Evolutionary conservation across 176 grass and related monocot genomes (phyloP).

Genomic region (Carex littledalei): DNA sequence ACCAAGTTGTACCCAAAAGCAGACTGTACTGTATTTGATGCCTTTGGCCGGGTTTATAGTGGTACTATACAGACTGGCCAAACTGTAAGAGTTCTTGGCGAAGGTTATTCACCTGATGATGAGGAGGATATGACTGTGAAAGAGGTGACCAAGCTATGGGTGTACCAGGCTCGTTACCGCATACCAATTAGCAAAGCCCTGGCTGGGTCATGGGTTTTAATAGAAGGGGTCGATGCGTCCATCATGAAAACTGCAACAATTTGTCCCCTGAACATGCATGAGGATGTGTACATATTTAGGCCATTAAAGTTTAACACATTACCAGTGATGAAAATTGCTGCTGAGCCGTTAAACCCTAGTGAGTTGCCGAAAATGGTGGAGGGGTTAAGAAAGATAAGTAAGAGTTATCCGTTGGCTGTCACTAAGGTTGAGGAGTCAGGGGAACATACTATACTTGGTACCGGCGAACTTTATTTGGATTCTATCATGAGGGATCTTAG

Average conservation of each 20-base stretch:
- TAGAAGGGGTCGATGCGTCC: constrained; percentile 97
- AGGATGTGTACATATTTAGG: constrained; percentile 96
- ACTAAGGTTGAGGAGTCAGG: constrained; percentile 98
- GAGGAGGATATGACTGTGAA: constrained; percentile 99
- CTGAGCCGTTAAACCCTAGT: constrained; percentile 94
- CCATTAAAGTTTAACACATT: constrained; percentile 89
- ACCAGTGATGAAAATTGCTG: constrained; percentile 89
- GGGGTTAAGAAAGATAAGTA: constrained; percentile 96
- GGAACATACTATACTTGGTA: constrained; percentile 92
- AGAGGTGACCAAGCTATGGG: constrained; percentile 98
- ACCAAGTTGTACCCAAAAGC: constrained; percentile 95
- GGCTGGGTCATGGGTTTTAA: constrained; percentile 98
- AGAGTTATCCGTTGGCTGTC: constrained; percentile 96
- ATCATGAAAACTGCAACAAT: constrained; percentile 99
- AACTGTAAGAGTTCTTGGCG: constrained; percentile 83
- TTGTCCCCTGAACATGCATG: constrained; percentile 80
- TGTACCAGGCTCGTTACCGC: constrained; percentile 92
- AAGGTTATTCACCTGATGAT: constrained; percentile 97
- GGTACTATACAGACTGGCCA: constrained; percentile 95
- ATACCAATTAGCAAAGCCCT: constrained; percentile 86
- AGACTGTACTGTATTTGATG: constrained; percentile 97
- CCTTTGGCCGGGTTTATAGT: constrained; percentile 90
- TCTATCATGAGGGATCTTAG: constrained; percentile 98
- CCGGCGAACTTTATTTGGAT: constrained; percentile 93
- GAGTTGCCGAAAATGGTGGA: constrained; percentile 99